Evolutionary conservation across 352 stramenopile genomes (phyloP).

Genomic region (Globisporangium acanthophoron): DNA sequence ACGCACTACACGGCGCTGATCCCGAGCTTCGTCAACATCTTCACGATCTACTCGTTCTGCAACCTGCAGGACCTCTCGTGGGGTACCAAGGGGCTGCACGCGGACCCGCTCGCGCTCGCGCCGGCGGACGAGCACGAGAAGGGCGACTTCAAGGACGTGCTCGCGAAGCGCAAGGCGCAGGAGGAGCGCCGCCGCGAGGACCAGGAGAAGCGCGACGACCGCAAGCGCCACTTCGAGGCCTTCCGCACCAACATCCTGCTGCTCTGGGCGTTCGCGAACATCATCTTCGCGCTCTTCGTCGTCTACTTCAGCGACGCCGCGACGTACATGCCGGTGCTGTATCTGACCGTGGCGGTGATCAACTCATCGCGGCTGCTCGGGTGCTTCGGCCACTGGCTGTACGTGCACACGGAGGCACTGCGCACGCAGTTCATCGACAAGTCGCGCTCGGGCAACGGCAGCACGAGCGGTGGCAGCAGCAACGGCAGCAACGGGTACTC

Average conservation of each 20-base stretch:
- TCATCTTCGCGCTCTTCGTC: constrained; percentile 73
- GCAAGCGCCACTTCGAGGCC: constrained; percentile 75
- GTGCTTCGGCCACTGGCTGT: constrained; percentile 68
- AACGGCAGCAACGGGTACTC: constrained; percentile 21
- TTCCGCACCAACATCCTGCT: constrained; percentile 84
- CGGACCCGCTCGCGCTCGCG: constrained; percentile 41
- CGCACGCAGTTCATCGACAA: constrained; percentile 43
- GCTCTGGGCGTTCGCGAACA: constrained; percentile 76
- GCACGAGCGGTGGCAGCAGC: constrained; percentile 36
- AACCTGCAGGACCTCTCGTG: constrained; percentile 87
- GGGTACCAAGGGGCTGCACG: constrained; percentile 71
- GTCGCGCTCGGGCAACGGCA: constrained; percentile 48
- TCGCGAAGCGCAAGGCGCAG: constrained; percentile 64
- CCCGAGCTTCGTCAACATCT: constrained; percentile 87
- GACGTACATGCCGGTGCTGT: constrained; percentile 65
- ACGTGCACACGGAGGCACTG: constrained; percentile 44
- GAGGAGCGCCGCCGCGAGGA: constrained; percentile 68
- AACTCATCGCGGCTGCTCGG: constrained; percentile 65
- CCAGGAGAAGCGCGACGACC: constrained; percentile 42
- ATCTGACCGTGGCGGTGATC: constrained; percentile 60
- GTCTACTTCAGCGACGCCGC: constrained; percentile 54
- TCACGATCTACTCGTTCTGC: constrained; percentile 88
- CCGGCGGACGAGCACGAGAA: constrained; percentile 58
- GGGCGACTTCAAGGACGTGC: constrained; percentile 80
- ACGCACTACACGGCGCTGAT: constrained; percentile 85